Conservation (phyloP, 1,284 basidiomycete genomes). For the Apiotrichum gamsii region DNA sequence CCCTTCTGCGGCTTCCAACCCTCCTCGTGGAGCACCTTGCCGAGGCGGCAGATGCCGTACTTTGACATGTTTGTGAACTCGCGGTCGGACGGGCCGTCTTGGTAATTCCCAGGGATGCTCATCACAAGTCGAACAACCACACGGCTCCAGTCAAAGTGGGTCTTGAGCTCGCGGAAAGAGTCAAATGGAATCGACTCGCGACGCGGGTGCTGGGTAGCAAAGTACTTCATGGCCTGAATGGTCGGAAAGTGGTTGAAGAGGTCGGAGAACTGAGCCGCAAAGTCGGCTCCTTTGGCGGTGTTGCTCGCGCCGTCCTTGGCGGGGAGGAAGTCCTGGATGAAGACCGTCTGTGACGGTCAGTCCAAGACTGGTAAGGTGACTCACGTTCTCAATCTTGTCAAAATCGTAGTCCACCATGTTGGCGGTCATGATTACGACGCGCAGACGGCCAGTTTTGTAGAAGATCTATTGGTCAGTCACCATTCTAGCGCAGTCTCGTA, state of each 20-base stretch:
- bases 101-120: slow-evolving; percentile 38
- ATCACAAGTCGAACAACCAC: slow-evolving; percentile 42
- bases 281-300: too few species aligned
- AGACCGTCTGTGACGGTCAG: slow-evolving; percentile 37
- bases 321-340: slow-evolving; percentile 45
- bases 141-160: slow-evolving; percentile 40
- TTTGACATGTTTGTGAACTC: slow-evolving; percentile 25
- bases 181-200: slow-evolving; percentile 26
- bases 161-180: slow-evolving; percentile 10
- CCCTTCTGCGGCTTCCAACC: slow-evolving; percentile 33
- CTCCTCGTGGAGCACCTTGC: slow-evolving; percentile 29
- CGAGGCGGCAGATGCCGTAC: slow-evolving; percentile 36
- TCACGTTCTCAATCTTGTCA: slow-evolving; percentile 44
- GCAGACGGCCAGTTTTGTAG: slow-evolving; percentile 45
- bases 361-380: not conserved
- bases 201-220: slow-evolving; percentile 25
- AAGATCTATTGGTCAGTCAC: slow-evolving; percentile 32
- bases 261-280: slow-evolving; percentile 32
- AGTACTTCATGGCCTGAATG: slow-evolving; percentile 29
- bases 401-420: slow-evolving; percentile 46
- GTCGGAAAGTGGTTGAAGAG: slow-evolving; percentile 40
- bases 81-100: slow-evolving; percentile 19
- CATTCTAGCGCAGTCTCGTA: slow-evolving; percentile 11
- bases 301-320: too few species aligned
- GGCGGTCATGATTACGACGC: slow-evolving; percentile 41